Evolutionary conservation across 75 land plant genomes (phyloP).

Genomic region (Sequoiadendron giganteum): DNA sequence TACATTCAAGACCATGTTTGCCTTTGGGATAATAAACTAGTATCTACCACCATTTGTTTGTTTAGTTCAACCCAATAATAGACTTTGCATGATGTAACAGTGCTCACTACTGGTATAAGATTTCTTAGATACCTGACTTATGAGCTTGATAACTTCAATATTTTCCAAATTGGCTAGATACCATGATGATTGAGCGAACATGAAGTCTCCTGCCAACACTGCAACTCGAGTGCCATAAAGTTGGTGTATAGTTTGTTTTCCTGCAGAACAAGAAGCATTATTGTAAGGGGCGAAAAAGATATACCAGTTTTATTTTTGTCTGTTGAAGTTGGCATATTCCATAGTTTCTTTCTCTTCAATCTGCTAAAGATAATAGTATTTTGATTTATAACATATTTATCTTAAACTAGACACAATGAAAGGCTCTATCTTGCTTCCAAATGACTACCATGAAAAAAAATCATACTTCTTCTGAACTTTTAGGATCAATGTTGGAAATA

Average conservation of each 20-base stretch:
- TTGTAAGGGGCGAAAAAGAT: not conserved
- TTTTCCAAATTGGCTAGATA: conserved; percentile 97
- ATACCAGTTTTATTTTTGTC: not conserved
- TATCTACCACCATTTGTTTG: not conserved
- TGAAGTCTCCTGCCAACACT: conserved; percentile 96
- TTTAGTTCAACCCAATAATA: conserved; percentile 4
- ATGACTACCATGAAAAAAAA: not conserved
- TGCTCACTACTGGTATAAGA: not conserved
- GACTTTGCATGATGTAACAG: not conserved
- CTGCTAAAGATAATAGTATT: not conserved
- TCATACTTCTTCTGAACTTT: not conserved
- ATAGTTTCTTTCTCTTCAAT: not conserved
- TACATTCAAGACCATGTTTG: not conserved
- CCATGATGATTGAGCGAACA: conserved; percentile 99
- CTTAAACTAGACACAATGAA: not conserved
- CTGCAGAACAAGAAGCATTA: conserved; percentile 34
- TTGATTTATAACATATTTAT: conserved; percentile 6
- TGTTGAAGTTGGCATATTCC: not conserved
- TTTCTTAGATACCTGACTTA: conserved; percentile 79
- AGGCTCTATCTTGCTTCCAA: not conserved
- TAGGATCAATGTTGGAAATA: not conserved
- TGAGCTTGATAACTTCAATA: conserved; percentile 95
- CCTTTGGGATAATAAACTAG: not conserved
- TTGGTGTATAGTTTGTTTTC: conserved; percentile 90
- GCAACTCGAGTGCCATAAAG: conserved; percentile 91